Percentiles rank a stretch among this genome's conserved stretches.
phyloP scores from a whole-genome alignment of 768 basidiomycete genomes.

The Lactifluus echinatus region DNA sequence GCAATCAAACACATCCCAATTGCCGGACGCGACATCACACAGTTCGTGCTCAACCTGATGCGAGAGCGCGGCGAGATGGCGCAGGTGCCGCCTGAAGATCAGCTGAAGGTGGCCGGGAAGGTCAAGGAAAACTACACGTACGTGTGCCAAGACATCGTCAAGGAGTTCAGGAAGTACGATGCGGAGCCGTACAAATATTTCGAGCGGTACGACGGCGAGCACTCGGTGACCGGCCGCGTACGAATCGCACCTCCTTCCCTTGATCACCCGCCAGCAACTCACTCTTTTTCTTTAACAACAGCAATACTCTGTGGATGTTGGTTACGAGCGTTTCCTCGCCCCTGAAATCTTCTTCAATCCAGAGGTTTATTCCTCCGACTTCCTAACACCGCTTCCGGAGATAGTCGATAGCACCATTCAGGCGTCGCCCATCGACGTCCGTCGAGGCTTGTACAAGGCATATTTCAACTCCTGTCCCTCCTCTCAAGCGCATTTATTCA shows the following conservation, averaged over 20 bases:
- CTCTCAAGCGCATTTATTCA: background rate
- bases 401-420: slow-evolving; percentile 96
- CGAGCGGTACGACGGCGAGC: slow-evolving; percentile 86
- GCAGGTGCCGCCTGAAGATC: slow-evolving; percentile 91
- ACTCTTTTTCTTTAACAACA: slow-evolving; percentile 25
- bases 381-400: slow-evolving; percentile 90
- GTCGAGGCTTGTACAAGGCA: slow-evolving; percentile 93
- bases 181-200: slow-evolving; percentile 93
- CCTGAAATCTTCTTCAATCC: slow-evolving; percentile 99
- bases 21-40: slow-evolving; percentile 93
- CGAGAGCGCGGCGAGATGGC: slow-evolving; percentile 91
- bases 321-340: slow-evolving; percentile 97
- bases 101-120: slow-evolving; percentile 80
- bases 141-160: slow-evolving; percentile 97
- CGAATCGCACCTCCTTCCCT: slow-evolving; percentile 22
- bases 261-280: background rate
- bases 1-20: slow-evolving; percentile 99
- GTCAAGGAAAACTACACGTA: slow-evolving; percentile 99
- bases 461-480: background rate
- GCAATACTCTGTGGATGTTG: slow-evolving; percentile 93
- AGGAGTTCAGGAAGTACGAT: slow-evolving; percentile 98
- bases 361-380: slow-evolving; percentile 96
- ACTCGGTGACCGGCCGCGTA: slow-evolving; percentile 87
- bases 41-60: slow-evolving; percentile 92
- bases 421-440: slow-evolving; percentile 92